These are phyloP conservation scores for Ceratobasidium sp. DNA, from an alignment of 1,284 basidiomycete species.

Conservation along the genomic window DNA sequence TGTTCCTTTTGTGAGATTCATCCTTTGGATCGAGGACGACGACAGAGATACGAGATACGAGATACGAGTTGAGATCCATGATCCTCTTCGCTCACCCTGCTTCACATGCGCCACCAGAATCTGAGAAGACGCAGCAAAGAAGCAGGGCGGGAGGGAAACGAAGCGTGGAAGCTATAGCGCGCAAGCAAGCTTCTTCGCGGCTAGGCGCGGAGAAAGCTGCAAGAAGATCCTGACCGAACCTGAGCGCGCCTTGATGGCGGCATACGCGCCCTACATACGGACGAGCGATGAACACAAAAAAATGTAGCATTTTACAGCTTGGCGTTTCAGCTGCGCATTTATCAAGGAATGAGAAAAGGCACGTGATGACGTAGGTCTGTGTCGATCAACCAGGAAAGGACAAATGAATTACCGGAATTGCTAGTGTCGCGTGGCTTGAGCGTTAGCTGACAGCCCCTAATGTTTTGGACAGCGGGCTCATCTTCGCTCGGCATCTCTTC, in stretches of 20 bases:
- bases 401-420: neutral
- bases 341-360: neutral
- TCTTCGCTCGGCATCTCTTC: neutral
- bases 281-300: neutral
- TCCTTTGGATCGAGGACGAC: too few relatives aligned
- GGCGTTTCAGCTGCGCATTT: constrained; percentile 11
- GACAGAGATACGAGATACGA: too few relatives aligned
- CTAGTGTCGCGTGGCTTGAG: constrained; percentile 13
- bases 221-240: constrained; percentile 6
- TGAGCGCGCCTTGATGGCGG: neutral
- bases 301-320: neutral
- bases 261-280: neutral
- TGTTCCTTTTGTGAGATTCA: too few relatives aligned
- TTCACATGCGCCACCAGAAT: neutral
- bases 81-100: neutral
- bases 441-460: constrained; percentile 39
- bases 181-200: neutral
- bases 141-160: neutral
- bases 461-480: neutral
- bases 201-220: neutral
- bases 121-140: neutral
- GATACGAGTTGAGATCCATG: too few relatives aligned
- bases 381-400: neutral
- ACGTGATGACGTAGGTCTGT: neutral
- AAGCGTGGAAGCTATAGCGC: neutral